Evolutionary conservation across 768 basidiomycete genomes (phyloP), one percentile per base, ranked within the genome.

Genomic region (Mrakia blollopis): DNA sequence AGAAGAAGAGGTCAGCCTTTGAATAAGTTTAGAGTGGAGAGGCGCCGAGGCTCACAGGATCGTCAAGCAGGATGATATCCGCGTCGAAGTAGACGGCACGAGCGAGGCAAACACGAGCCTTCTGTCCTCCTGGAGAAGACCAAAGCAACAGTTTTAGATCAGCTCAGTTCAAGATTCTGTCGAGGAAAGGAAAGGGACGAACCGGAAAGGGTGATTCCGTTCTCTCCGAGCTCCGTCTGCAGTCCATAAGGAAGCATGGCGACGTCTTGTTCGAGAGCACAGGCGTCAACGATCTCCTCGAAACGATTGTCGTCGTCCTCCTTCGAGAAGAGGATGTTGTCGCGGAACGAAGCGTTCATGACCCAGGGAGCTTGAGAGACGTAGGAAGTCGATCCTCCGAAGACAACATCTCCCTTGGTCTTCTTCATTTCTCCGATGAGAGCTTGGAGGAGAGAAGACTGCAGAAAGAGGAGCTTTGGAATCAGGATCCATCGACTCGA

Each of bases 211-310:
- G 81, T 83, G 61, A 85, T 81, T 0, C 91, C 92, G 81, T 90
- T 90, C 83, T 93, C 91, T 21, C 93, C 93, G 72, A 93, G 92
- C 65, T 80, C 80, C 16, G 81, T 82, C 75, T 79, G 74, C 8
- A 80, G 63, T 13, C 83, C 83, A 63, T 81, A 78, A 8, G 75
- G 32, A 54, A 81, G 79, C n/a, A 73, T 71, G 4, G 52, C 71
- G 23, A 72, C 50, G 54, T 72, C 71, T 32, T 47, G 60, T 30
- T 63, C 47, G 23, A 84, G 77, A 28, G 79, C 78, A 68, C 82
- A 83, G 32, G 82, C 81, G 7, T 81, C 76, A 25, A 83, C 79
- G n/a, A 81, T 80, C 3, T 62, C 41, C 39, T 79, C 73, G 9
- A 83, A 73, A 18, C 80, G 70, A 0, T 71, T 72, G 7, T 72